Conservation (phyloP, 2,329 filamentous ascomycete genomes). For the Onygenales sp. region DNA sequence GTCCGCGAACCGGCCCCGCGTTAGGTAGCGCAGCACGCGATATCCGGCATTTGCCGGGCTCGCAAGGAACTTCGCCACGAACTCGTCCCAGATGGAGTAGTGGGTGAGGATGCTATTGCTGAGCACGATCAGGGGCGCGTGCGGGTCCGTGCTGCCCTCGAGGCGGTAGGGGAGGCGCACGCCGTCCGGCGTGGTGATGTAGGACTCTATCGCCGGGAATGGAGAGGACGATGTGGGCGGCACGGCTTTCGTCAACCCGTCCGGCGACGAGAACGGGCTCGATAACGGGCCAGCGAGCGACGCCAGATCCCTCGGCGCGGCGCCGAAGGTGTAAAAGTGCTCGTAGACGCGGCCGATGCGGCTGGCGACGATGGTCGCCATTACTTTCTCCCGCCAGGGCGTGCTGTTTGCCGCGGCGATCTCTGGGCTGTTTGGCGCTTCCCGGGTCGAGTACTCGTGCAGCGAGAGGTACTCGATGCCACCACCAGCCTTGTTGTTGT, state of each 20-base stretch:
- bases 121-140: constrained; percentile 64
- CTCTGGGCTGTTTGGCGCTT: constrained; percentile 57
- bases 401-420: constrained; percentile 56
- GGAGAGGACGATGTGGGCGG: constrained; percentile 31
- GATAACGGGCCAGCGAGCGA: constrained; percentile 43
- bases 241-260: constrained; percentile 47
- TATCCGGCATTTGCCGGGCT: constrained; percentile 49
- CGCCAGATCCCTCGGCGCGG: constrained; percentile 58
- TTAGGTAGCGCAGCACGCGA: constrained; percentile 67
- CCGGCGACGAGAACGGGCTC: constrained; percentile 45
- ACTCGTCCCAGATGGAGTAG: constrained; percentile 69
- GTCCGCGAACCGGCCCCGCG: constrained; percentile 54
- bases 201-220: constrained; percentile 54
- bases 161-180: constrained; percentile 63
- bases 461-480: constrained; percentile 50
- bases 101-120: constrained; percentile 73
- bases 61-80: constrained; percentile 52
- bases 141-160: constrained; percentile 58
- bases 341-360: constrained; percentile 54
- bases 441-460: constrained; percentile 61
- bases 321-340: constrained; percentile 72
- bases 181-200: constrained; percentile 58
- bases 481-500: constrained; percentile 32
- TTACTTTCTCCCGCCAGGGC: constrained; percentile 51
- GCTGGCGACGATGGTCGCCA: constrained; percentile 47